phyloP scores from a whole-genome alignment of 1,284 basidiomycete species.

The Ceratobasidium sp. region DNA sequence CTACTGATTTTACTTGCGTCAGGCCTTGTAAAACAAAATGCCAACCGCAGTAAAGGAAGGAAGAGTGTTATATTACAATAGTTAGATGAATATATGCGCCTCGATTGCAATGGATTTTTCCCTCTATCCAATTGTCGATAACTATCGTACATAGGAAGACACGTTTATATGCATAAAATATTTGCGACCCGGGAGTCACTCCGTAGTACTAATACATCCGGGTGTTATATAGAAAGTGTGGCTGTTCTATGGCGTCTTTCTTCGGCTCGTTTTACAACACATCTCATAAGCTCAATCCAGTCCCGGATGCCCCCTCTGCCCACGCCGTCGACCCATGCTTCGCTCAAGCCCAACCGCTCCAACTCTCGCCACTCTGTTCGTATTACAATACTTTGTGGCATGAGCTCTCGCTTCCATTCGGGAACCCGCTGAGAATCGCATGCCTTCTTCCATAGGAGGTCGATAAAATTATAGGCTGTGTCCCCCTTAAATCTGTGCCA shows the following conservation, averaged over 20 bases:
- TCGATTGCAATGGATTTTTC: too few relatives aligned
- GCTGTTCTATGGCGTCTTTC: slow-evolving; percentile 4
- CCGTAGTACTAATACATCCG: too few relatives aligned
- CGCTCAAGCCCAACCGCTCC: slow-evolving; percentile 62
- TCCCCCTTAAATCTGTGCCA: neutral
- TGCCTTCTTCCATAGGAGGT: slow-evolving; percentile 32
- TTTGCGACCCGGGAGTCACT: too few relatives aligned
- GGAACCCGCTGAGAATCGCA: slow-evolving; percentile 56
- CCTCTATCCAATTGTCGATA: too few relatives aligned
- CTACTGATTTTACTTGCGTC: too few relatives aligned
- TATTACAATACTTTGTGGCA: slow-evolving; percentile 62
- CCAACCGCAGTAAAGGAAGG: too few relatives aligned
- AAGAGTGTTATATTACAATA: too few relatives aligned
- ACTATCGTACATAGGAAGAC: too few relatives aligned
- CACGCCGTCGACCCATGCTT: slow-evolving; percentile 69
- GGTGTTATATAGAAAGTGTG: neutral
- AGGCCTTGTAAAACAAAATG: too few relatives aligned
- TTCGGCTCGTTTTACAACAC: slow-evolving; percentile 38
- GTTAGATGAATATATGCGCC: too few relatives aligned
- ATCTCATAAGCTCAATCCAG: slow-evolving; percentile 69
- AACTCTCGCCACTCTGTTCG: slow-evolving; percentile 68
- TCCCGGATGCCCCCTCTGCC: slow-evolving; percentile 66
- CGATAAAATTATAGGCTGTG: slow-evolving; percentile 20
- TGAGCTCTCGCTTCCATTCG: slow-evolving; percentile 69
- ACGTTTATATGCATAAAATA: too few relatives aligned